These are phyloP conservation scores for Crithidia acanthocephali DNA, from an alignment of 208 protist genomes.

Conservation along the genomic window DNA sequence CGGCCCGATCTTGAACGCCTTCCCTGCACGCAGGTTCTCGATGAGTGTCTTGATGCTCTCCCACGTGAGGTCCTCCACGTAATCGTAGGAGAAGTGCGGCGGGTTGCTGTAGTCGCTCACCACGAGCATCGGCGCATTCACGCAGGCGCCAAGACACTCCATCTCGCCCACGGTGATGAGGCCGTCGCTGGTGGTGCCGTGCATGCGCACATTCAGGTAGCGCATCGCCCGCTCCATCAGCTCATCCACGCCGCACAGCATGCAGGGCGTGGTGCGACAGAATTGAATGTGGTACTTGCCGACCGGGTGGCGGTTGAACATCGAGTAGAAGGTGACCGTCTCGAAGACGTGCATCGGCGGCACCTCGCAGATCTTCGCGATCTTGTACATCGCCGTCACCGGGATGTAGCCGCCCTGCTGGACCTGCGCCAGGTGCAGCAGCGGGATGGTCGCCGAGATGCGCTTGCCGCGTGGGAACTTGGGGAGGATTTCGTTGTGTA, in stretches of 20 bases:
- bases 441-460: slow-evolving; percentile 85
- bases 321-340: slow-evolving; percentile 94
- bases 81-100: slow-evolving; percentile 91
- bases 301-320: slow-evolving; percentile 95
- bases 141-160: slow-evolving; percentile 95
- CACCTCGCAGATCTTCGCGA: slow-evolving; percentile 93
- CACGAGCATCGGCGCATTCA: slow-evolving; percentile 95
- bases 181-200: slow-evolving; percentile 85
- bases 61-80: slow-evolving; percentile 90
- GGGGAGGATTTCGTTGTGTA: slow-evolving; percentile 89
- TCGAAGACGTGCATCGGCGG: slow-evolving; percentile 93
- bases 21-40: slow-evolving; percentile 76
- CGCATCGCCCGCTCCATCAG: slow-evolving; percentile 79
- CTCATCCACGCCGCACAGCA: slow-evolving; percentile 92
- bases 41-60: slow-evolving; percentile 84
- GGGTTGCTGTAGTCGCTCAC: slow-evolving; percentile 93
- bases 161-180: slow-evolving; percentile 94
- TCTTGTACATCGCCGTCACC: slow-evolving; percentile 95
- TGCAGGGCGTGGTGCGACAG: slow-evolving; percentile 94
- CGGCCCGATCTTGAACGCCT: slow-evolving; percentile 77
- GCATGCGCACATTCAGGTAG: slow-evolving; percentile 87
- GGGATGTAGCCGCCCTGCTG: slow-evolving; percentile 94
- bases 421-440: slow-evolving; percentile 91
- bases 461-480: slow-evolving; percentile 91
- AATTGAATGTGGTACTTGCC: slow-evolving; percentile 96